These are phyloP conservation scores for Dioscorea cayenensis DNA, from an alignment of 116 monocot genomes.

Conservation along the genomic window DNA sequence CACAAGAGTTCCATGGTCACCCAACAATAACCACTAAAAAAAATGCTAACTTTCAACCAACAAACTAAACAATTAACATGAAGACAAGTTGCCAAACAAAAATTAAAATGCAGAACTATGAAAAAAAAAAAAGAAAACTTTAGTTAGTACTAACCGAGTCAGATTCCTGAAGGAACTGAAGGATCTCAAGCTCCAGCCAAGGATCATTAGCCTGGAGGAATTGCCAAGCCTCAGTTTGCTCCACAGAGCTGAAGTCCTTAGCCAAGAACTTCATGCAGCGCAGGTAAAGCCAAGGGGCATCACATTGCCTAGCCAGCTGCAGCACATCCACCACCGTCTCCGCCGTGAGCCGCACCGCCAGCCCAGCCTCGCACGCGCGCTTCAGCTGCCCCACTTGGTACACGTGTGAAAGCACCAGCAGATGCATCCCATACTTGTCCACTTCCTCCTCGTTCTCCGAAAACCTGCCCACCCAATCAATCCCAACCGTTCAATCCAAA, in stretches of 20 bases:
- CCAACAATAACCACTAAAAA: no score
- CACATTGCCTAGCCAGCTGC: constrained; percentile 38
- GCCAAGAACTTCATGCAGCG: constrained; percentile 30
- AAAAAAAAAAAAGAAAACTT: no score
- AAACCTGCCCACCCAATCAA: neutral
- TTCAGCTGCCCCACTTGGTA: constrained; percentile 43
- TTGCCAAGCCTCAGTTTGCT: constrained; percentile 40
- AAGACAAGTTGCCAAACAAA: no score
- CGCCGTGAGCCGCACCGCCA: constrained; percentile 18
- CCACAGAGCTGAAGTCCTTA: constrained; percentile 33
- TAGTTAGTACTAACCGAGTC: constrained; percentile 19
- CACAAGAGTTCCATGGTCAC: no score
- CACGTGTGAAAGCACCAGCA: constrained; percentile 51
- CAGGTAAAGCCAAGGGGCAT: constrained; percentile 29
- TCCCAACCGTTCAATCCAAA: neutral
- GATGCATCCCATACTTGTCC: constrained; percentile 30
- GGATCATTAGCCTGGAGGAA: constrained; percentile 54
- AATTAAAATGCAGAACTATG: no score
- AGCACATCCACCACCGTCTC: constrained; percentile 40
- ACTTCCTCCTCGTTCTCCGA: constrained; percentile 15
- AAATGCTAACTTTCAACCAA: no score
- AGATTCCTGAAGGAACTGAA: constrained; percentile 35
- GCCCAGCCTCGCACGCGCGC: constrained; percentile 24
- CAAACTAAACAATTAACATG: no score
- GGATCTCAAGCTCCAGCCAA: constrained; percentile 48